A percentile compares a stretch with the other conserved stretches of the same genome.
These are phyloP conservation scores for Alternaria arborescens DNA, from an alignment of 2,329 filamentous ascomycete genomes.

Conservation along the genomic window DNA sequence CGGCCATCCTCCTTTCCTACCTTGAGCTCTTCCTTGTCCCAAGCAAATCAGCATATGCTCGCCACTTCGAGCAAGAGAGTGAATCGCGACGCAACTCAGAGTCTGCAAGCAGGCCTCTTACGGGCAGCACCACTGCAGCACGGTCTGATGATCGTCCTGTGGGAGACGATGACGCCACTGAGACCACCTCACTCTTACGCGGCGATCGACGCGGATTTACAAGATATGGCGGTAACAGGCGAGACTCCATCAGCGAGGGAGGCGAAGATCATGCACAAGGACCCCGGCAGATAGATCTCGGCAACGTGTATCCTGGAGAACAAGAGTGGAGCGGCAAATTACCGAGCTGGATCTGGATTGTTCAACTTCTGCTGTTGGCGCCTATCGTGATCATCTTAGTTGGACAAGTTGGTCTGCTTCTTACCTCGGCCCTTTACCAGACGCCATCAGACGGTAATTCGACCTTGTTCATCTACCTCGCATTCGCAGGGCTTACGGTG, in stretches of 20 bases:
- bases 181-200: conserved; percentile 66
- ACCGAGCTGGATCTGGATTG: conserved; percentile 84
- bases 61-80: conserved; percentile 55
- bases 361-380: conserved; percentile 83
- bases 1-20: conserved; percentile 78
- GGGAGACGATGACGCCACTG: conserved; percentile 57
- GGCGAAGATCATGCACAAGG: conserved; percentile 43
- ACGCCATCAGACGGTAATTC: conserved; percentile 85
- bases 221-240: conserved; percentile 57
- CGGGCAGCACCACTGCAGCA: conserved; percentile 41
- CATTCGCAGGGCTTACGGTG: conserved; percentile 72
- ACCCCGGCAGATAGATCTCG: conserved; percentile 45
- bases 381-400: conserved; percentile 80
- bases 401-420: conserved; percentile 76
- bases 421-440: conserved; percentile 77
- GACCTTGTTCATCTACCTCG: conserved; percentile 74
- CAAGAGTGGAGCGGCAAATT: conserved; percentile 85
- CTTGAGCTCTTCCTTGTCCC: conserved; percentile 79
- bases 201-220: conserved; percentile 64
- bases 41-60: conserved; percentile 74
- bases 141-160: conserved; percentile 44
- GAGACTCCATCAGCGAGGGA: conserved; percentile 51
- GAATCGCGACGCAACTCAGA: conserved; percentile 31
- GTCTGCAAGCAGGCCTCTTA: conserved; percentile 46
- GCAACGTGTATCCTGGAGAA: conserved; percentile 69